These are phyloP conservation scores for Solanum clarkiae DNA, from an alignment of 257 asterid species.

Conservation along the genomic window DNA sequence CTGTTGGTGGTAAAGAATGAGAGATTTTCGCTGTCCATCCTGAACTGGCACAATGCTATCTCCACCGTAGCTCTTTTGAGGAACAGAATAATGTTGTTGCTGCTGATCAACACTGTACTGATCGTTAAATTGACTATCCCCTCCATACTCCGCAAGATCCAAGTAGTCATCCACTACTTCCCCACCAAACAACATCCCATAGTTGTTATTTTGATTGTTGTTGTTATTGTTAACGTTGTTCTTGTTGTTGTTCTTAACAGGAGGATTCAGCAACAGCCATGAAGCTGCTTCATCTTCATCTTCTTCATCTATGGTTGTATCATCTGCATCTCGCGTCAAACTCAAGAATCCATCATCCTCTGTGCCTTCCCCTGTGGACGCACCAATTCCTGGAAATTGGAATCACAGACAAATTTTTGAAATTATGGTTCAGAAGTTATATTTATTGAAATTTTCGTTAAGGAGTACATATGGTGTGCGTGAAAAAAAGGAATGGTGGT, in stretches of 20 bases:
- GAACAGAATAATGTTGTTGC: conserved; percentile 16
- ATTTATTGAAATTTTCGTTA: neutral
- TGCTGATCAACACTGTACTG: conserved; percentile 13
- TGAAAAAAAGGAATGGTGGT: neutral
- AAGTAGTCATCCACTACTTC: conserved; percentile 45
- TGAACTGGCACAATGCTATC: conserved; percentile 49
- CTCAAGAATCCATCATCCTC: conserved; percentile 18
- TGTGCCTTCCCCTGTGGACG: conserved; percentile 1
- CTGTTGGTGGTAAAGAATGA: conserved; percentile 3
- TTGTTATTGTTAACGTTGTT: neutral
- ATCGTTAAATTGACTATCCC: conserved; percentile 19
- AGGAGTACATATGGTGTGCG: neutral
- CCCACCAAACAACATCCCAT: conserved; percentile 18
- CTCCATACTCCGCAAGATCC: conserved; percentile 40
- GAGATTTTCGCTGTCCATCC: conserved; percentile 4
- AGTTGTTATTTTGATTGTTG: conserved; percentile 1
- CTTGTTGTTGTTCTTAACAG: conserved; percentile 14
- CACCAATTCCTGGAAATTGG: neutral
- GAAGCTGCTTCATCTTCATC: conserved; percentile 69
- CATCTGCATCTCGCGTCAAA: conserved; percentile 11
- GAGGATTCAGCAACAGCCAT: conserved; percentile 52
- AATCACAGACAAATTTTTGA: neutral
- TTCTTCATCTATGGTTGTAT: conserved; percentile 15
- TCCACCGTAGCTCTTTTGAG: conserved; percentile 27
- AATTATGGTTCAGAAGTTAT: neutral